phyloP scores from a whole-genome alignment of 768 basidiomycete genomes.

The Lactarius akahatsu region DNA sequence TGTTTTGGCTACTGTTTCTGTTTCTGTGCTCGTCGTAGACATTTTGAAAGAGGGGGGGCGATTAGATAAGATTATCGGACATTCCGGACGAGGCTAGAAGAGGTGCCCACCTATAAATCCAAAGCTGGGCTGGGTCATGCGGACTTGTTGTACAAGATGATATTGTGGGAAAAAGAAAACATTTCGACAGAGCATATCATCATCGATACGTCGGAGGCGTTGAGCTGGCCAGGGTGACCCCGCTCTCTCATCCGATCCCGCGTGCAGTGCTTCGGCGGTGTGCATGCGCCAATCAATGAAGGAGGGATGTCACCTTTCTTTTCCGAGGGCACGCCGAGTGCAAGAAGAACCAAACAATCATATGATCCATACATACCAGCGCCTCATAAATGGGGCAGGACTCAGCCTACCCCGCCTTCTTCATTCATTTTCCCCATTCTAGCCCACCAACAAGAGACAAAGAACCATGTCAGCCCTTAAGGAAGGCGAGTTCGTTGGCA shows the following conservation, averaged over 20 bases:
- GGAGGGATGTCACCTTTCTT: background rate
- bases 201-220: no score
- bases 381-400: constrained; percentile 5
- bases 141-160: no score
- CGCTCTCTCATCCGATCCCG: no score
- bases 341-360: constrained; percentile 10
- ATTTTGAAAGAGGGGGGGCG: background rate
- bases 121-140: no score
- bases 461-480: constrained; percentile 41
- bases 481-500: constrained; percentile 83
- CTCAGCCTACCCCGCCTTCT: background rate
- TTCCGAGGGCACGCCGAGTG: no score
- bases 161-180: no score
- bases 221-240: no score
- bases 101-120: background rate
- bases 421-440: background rate
- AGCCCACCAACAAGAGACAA: constrained; percentile 2
- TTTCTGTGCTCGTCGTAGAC: constrained; percentile 28
- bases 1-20: constrained; percentile 66
- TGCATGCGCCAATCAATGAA: background rate
- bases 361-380: constrained; percentile 15
- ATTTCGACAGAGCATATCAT: no score
- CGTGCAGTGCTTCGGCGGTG: no score
- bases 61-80: constrained; percentile 8
- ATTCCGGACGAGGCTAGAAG: background rate